Percentiles rank a stretch among this genome's conserved stretches.
Conservation (phyloP, 768 basidiomycete genomes). For the Lentinula guzmanii region DNA sequence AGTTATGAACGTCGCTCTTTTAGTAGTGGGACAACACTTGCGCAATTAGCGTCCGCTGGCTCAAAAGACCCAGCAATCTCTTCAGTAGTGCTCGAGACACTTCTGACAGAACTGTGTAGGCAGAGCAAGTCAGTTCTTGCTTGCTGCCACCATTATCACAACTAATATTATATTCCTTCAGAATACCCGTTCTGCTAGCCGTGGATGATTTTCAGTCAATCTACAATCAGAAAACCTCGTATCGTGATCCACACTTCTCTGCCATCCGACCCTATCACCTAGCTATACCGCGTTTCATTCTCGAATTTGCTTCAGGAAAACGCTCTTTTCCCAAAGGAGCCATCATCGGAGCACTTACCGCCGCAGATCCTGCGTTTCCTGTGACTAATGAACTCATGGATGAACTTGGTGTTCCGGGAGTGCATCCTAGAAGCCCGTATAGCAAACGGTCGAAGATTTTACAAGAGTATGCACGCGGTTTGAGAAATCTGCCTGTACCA, state of each 20-base stretch:
- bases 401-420: constrained; percentile 30
- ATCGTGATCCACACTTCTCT: constrained; percentile 69
- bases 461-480: constrained; percentile 47
- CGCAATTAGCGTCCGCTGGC: constrained; percentile 53
- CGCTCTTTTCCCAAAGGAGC: constrained; percentile 69
- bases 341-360: constrained; percentile 64
- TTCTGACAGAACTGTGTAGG: constrained; percentile 55
- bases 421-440: constrained; percentile 44
- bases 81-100: constrained; percentile 47
- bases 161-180: constrained; percentile 19
- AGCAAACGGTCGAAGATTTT: constrained; percentile 45
- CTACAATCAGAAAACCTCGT: constrained; percentile 55
- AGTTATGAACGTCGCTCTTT: constrained; percentile 40
- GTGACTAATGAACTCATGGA: constrained; percentile 60
- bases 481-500: constrained; percentile 47
- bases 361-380: constrained; percentile 51
- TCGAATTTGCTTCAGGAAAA: constrained; percentile 75
- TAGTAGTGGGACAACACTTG: constrained; percentile 41
- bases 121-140: constrained; percentile 54
- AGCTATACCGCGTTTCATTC: constrained; percentile 66
- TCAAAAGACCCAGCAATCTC: constrained; percentile 45
- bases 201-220: constrained; percentile 87
- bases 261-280: constrained; percentile 72
- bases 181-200: constrained; percentile 75
- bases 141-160: not conserved